These are phyloP conservation scores for Trifolium fragiferum DNA, from an alignment of 306 rosid species.

Conservation along the genomic window DNA sequence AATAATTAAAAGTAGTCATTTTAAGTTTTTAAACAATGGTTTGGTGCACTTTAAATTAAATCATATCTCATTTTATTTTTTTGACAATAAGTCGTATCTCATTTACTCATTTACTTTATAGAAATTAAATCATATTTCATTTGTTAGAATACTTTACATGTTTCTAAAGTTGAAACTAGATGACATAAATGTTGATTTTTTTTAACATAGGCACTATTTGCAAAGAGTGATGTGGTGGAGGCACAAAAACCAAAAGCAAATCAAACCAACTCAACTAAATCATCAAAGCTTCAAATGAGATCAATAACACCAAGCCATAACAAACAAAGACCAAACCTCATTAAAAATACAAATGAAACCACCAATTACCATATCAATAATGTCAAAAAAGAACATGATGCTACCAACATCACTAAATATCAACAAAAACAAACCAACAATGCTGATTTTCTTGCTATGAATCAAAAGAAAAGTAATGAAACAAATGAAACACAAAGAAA, in stretches of 20 bases:
- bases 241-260: constrained; percentile 48
- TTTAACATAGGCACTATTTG: constrained; percentile 46
- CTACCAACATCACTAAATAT: constrained; percentile 13
- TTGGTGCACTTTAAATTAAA: background rate
- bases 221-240: constrained; percentile 49
- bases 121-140: background rate
- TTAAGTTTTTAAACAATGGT: background rate
- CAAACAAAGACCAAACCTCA: constrained; percentile 44
- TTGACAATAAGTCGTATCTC: no score
- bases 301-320: constrained; percentile 54
- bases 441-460: constrained; percentile 42
- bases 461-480: constrained; percentile 46
- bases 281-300: constrained; percentile 46
- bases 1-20: no score
- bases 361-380: constrained; percentile 10
- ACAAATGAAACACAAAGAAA: constrained; percentile 40
- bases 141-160: background rate
- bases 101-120: background rate
- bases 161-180: background rate
- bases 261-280: constrained; percentile 36
- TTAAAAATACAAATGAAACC: constrained; percentile 36
- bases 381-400: constrained; percentile 27
- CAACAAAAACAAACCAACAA: constrained; percentile 43
- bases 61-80: background rate
- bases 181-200: constrained; percentile 17